phyloP scores from a whole-genome alignment of 2,329 filamentous ascomycete species.

The Colletotrichum neosansevieriae region DNA sequence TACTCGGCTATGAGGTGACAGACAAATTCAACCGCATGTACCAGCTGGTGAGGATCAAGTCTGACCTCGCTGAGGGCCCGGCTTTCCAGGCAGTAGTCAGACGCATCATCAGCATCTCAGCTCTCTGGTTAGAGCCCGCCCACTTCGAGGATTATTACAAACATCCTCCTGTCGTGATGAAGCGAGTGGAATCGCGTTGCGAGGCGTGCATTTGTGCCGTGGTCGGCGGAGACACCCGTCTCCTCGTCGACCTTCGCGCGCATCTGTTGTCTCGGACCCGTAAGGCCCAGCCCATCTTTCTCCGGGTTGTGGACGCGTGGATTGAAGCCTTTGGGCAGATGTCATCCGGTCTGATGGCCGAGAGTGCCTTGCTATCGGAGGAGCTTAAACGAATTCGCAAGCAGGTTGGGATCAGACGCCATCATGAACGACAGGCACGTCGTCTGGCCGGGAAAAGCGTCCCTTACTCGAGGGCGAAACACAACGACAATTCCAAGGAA shows the following conservation, averaged over 20 bases:
- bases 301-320: constrained; percentile 58
- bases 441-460: constrained; percentile 15
- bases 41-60: constrained; percentile 37
- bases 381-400: constrained; percentile 28
- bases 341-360: neutral
- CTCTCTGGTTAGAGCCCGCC: constrained; percentile 53
- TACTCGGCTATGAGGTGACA: constrained; percentile 57
- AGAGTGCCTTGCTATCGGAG: constrained; percentile 27
- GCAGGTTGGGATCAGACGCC: constrained; percentile 35
- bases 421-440: constrained; percentile 1
- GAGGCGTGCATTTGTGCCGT: constrained; percentile 66
- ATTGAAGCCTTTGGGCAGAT: constrained; percentile 49
- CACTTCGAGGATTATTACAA: constrained; percentile 53
- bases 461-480: constrained; percentile 14
- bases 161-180: constrained; percentile 44
- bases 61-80: neutral
- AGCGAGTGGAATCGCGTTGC: constrained; percentile 54
- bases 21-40: constrained; percentile 48
- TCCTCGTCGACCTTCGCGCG: constrained; percentile 60
- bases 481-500: neutral
- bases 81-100: constrained; percentile 45
- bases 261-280: constrained; percentile 54
- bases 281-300: constrained; percentile 50
- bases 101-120: constrained; percentile 49
- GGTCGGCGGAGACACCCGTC: constrained; percentile 57